These are phyloP conservation scores for Sphaerobolus stellatus DNA, from an alignment of 1,284 basidiomycete genomes.

Conservation along the genomic window DNA sequence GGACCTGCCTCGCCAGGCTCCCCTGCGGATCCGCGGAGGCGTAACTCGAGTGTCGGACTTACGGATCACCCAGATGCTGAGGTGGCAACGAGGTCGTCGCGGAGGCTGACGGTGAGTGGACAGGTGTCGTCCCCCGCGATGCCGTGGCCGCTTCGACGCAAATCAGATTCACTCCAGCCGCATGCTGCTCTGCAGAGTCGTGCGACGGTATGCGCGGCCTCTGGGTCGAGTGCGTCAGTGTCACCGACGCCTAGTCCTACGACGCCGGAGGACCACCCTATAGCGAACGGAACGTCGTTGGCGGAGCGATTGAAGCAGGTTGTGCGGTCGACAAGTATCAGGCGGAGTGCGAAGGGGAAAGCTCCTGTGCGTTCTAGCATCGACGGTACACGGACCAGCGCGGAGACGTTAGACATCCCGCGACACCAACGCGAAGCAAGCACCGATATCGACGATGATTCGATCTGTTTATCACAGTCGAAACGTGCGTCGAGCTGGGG, in stretches of 20 bases:
- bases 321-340: slow-evolving; percentile 7
- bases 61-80: background rate
- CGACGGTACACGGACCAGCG: slow-evolving; percentile 3
- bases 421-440: slow-evolving; percentile 19
- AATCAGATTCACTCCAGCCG: slow-evolving; percentile 3
- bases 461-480: slow-evolving; percentile 37
- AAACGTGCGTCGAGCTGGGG: slow-evolving; percentile 65
- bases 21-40: background rate
- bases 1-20: no score
- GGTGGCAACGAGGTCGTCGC: no score
- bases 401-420: slow-evolving; percentile 7
- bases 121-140: background rate
- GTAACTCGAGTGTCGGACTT: background rate
- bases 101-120: no score
- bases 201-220: background rate
- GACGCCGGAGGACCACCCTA: slow-evolving; percentile 4
- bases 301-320: background rate
- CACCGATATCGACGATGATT: no score
- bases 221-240: slow-evolving; percentile 4
- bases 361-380: background rate
- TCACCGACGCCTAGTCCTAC: slow-evolving; percentile 4
- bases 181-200: background rate
- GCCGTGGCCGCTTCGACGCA: background rate
- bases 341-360: background rate
- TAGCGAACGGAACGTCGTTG: background rate